Conservation (phyloP, 345 rosid species). For the Populus tremula region DNA sequence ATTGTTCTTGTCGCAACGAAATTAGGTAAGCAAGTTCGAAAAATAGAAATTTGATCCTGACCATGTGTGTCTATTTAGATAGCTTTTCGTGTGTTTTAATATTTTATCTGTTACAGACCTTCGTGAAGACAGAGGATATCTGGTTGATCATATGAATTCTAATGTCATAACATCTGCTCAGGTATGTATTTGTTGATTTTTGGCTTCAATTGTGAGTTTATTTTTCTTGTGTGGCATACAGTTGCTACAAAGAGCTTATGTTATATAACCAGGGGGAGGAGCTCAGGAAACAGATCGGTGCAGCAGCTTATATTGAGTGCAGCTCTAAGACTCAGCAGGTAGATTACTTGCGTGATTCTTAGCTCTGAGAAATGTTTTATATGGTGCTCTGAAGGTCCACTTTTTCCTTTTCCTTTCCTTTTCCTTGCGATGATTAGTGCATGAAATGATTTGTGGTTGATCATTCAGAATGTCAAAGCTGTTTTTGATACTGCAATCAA, state of each 20-base stretch:
- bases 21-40: conserved; percentile 47
- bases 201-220: neutral
- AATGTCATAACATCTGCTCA: conserved; percentile 71
- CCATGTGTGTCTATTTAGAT: neutral
- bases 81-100: neutral
- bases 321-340: conserved; percentile 99
- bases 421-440: neutral
- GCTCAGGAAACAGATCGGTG: conserved; percentile 89
- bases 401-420: neutral
- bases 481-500: conserved; percentile 94
- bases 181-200: conserved; percentile 31
- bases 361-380: neutral
- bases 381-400: neutral
- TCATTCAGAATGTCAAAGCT: conserved; percentile 79
- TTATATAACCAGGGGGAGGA: conserved; percentile 71
- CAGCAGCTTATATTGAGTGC: conserved; percentile 93
- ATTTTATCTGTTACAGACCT: conserved; percentile 53
- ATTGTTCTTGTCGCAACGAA: conserved; percentile 96
- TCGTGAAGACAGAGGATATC: conserved; percentile 70
- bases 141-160: conserved; percentile 61
- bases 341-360: neutral
- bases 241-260: neutral
- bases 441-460: neutral
- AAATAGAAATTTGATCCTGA: neutral
- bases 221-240: neutral